Base-by-base conservation (phyloP, 2,329 filamentous ascomycete species). In the Chaetomium globosum region DNA sequence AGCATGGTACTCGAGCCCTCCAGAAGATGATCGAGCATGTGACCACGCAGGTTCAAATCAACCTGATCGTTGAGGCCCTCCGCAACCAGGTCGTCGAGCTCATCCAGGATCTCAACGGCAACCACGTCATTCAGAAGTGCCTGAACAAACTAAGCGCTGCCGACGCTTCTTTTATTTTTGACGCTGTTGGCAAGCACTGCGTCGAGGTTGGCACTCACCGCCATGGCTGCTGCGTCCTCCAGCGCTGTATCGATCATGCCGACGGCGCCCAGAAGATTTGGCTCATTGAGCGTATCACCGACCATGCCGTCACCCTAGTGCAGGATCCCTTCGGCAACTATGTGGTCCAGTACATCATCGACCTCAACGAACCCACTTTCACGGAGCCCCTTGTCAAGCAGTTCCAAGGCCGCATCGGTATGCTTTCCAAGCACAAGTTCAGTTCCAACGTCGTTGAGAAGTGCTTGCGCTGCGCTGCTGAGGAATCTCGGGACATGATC, bases 21-120 rank as follows among this genome's bases (percentile, higher is more conserved):
- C 95, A 99, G 81, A 99, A 98, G 85, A 99, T 99, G 95, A 99
- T 99, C 71, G 95, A 99, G 79, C 96, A 92, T 76, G 91, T 99
- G 74, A 91, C 89, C 60, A 96, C 92, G 30, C 84, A 88, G 3
- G 88, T 90, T 74, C 95, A 99, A 79, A 90, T 94, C 59, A 84
- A 90, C 71, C 89, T 92, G 70, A 95, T 99, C 76, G 96, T 96
- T 70, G 83, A 90, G 62, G 92, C 95, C 16, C 85, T 99, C 59
- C 86, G 89, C 69, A 85, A 88, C 75, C 88, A 91, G 66, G 95
- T 99, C 57, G 95, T 99, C 23, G 90, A 95, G 72, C 85, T 99
- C 62, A 97, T 99, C 68, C 93, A 99, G 77, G 95, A 99, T 73
- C 83, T 99, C 61, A 99, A 99, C 75, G 95, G 95, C 77, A 99